Conservation (phyloP, 83 land plant genomes). For the Thuja plicata region DNA sequence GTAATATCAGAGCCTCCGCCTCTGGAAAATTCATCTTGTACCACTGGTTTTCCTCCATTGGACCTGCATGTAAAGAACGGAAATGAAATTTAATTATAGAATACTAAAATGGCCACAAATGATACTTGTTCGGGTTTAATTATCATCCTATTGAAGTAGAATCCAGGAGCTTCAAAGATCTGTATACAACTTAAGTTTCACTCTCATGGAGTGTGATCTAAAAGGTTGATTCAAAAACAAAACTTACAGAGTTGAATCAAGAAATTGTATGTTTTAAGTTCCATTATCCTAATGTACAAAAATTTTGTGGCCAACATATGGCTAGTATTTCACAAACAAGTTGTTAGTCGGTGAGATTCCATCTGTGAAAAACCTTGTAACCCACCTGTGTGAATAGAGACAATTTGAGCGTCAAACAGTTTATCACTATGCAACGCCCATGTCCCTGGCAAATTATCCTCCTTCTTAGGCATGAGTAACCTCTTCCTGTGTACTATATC, state of each 20-base stretch:
- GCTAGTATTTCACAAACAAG: neutral
- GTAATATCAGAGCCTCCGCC: slow-evolving; percentile 58
- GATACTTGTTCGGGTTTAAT: no score
- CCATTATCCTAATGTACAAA: no score
- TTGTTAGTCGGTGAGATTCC: neutral
- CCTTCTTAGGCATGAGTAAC: slow-evolving; percentile 55
- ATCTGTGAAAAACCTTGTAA: neutral
- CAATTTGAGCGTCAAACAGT: slow-evolving; percentile 50
- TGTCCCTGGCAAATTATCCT: slow-evolving; percentile 41
- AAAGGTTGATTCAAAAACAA: no score
- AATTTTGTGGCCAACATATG: no score
- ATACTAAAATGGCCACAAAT: no score
- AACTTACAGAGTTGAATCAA: no score
- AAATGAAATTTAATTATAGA: neutral
- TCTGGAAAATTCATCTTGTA: slow-evolving; percentile 41
- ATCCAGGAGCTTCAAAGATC: no score
- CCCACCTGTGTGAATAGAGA: slow-evolving; percentile 65
- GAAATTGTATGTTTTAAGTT: no score
- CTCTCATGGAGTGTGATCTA: no score
- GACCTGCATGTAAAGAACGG: slow-evolving; percentile 26
- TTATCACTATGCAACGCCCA: slow-evolving; percentile 36
- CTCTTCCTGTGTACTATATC: slow-evolving; percentile 20
- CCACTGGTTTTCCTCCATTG: slow-evolving; percentile 54
- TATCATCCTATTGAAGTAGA: no score
- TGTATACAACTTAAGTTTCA: no score